Percentiles rank a stretch among this genome's conserved stretches.
These are phyloP conservation scores for Linanthus parryae DNA, from an alignment of 148 eudicot genomes.

Conservation along the genomic window DNA sequence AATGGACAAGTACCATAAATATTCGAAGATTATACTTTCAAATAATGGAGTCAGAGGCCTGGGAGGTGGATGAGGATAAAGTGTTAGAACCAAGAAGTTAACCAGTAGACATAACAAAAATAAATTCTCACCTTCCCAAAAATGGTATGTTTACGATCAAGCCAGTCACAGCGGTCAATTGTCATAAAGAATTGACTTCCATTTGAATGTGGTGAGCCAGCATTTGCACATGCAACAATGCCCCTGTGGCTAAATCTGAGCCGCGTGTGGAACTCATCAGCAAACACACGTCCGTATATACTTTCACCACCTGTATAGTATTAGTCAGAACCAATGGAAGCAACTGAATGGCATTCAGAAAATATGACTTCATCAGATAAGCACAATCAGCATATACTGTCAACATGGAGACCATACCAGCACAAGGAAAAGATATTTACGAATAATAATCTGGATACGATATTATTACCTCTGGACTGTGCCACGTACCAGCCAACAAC, in stretches of 20 bases:
- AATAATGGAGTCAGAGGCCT: too few relatives aligned
- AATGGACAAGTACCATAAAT: slow-evolving; percentile 3
- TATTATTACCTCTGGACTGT: too few relatives aligned
- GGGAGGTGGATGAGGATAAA: too few relatives aligned
- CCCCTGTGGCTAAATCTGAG: slow-evolving; percentile 95
- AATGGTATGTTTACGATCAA: slow-evolving; percentile 88
- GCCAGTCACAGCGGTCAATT: slow-evolving; percentile 95
- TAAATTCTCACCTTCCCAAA: slow-evolving; percentile 84
- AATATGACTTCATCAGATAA: too few relatives aligned
- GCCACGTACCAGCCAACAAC: too few relatives aligned
- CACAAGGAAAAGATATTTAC: too few relatives aligned
- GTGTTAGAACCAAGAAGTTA: too few relatives aligned
- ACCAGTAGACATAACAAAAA: too few relatives aligned
- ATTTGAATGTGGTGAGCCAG: slow-evolving; percentile 80
- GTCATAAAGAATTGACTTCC: slow-evolving; percentile 92
- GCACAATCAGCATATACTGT: too few relatives aligned
- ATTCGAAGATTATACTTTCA: too few relatives aligned
- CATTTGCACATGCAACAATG: slow-evolving; percentile 87
- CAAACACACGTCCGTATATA: slow-evolving; percentile 70
- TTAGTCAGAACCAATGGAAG: neutral
- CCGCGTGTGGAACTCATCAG: slow-evolving; percentile 95
- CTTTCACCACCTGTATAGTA: slow-evolving; percentile 84
- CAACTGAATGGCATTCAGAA: neutral
- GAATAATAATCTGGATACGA: too few relatives aligned
- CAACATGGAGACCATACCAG: neutral